Evolutionary conservation across 1,139 yeast species (phyloP).

Genomic region (Saccharomycopsis crataegensis): DNA sequence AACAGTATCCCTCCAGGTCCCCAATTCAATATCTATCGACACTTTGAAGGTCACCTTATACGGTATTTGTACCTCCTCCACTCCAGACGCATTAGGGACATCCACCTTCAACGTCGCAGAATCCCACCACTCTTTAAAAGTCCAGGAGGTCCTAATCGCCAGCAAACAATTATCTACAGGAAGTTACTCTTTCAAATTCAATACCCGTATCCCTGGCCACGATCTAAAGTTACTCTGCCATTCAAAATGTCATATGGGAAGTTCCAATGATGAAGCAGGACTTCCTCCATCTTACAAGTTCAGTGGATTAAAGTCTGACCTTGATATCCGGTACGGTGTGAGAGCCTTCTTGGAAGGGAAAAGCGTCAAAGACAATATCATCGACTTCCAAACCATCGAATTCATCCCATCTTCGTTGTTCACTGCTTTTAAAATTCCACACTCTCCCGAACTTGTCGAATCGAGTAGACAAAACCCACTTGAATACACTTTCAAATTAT

Average conservation of each 20-base stretch:
- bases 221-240: conserved; percentile 4
- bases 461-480: background rate
- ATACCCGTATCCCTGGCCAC: conserved; percentile 6
- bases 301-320: conserved; percentile 1
- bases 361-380: background rate
- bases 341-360: conserved; percentile 11
- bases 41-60: conserved; percentile 8
- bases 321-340: conserved; percentile 11
- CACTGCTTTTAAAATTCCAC: conserved; percentile 1
- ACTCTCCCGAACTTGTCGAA: background rate
- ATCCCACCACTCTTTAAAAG: conserved; percentile 7
- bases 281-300: conserved; percentile 13
- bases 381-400: background rate
- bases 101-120: conserved; percentile 5
- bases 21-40: background rate
- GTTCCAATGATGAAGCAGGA: background rate
- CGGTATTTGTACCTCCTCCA: conserved; percentile 5
- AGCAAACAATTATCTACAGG: conserved; percentile 3
- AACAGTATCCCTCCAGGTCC: background rate
- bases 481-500: conserved; percentile 6
- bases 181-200: conserved; percentile 1
- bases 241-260: background rate
- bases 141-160: background rate
- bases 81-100: conserved; percentile 3
- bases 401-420: conserved; percentile 6